Conservation (phyloP, 2,329 filamentous ascomycete species). For the Calonectria multiphialidica region DNA sequence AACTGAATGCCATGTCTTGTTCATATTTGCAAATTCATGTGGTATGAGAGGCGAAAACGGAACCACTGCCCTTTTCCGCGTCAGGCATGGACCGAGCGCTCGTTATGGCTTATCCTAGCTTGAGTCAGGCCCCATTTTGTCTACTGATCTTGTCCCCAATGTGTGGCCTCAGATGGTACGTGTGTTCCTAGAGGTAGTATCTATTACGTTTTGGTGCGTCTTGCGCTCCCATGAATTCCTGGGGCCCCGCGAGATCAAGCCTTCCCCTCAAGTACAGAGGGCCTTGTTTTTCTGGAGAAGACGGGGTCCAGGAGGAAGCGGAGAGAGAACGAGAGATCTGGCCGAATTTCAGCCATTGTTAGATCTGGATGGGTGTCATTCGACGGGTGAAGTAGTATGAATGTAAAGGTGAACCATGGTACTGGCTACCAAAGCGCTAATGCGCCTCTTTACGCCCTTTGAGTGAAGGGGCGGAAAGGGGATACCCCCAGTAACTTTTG, state of each 20-base stretch:
- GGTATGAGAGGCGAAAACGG: neutral
- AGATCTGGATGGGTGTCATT: conserved; percentile 16
- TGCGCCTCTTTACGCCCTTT: neutral
- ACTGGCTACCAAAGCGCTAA: neutral
- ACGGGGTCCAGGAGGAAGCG: conserved; percentile 19
- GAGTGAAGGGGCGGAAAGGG: neutral
- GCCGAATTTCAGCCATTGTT: neutral
- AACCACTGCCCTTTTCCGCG: neutral
- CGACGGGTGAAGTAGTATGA: conserved; percentile 14
- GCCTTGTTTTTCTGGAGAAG: conserved; percentile 39
- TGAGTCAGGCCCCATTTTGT: conserved; percentile 2
- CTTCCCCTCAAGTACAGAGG: conserved; percentile 14
- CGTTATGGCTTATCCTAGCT: conserved; percentile 11
- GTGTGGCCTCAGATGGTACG: conserved; percentile 19
- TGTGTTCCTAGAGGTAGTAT: conserved; percentile 32
- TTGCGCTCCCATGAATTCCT: conserved; percentile 27
- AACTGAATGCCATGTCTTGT: too few relatives aligned
- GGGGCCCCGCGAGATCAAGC: conserved; percentile 41
- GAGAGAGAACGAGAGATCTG: conserved; percentile 19
- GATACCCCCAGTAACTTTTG: conserved; percentile 3
- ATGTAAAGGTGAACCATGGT: conserved; percentile 27
- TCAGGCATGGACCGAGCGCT: neutral
- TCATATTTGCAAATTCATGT: neutral
- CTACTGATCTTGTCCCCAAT: neutral
- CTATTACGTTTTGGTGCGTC: conserved; percentile 41